Evolutionary conservation across 129 eudicot species (phyloP).

Genomic region (Flaveria linearis): DNA sequence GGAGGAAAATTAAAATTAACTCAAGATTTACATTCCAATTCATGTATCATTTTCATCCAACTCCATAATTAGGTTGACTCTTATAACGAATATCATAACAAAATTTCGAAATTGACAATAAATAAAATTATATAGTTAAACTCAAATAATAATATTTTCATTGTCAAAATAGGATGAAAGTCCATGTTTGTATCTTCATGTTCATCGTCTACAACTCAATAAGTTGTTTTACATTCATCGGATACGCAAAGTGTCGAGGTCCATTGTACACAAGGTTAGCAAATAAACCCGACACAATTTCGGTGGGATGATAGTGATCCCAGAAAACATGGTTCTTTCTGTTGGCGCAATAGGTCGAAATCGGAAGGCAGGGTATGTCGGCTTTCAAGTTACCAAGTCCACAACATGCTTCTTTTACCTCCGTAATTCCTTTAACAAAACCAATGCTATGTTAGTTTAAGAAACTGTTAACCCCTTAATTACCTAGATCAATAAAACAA

Average conservation of each 20-base stretch:
- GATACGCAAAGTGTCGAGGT: conserved; percentile 35
- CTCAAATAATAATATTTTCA: background rate
- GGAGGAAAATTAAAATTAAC: too few species aligned
- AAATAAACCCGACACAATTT: conserved; percentile 42
- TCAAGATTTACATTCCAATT: too few species aligned
- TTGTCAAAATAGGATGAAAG: background rate
- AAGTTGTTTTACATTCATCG: conserved; percentile 51
- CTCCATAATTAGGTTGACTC: too few species aligned
- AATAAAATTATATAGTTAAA: too few species aligned
- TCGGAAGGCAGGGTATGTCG: conserved; percentile 53
- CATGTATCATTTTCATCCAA: too few species aligned
- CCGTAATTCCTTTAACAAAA: conserved; percentile 53
- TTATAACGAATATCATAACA: too few species aligned
- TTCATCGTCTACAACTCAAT: conserved; percentile 23
- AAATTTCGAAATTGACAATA: too few species aligned
- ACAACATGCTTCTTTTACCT: conserved; percentile 70
- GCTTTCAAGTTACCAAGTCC: conserved; percentile 69
- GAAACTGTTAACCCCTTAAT: background rate
- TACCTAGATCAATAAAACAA: background rate
- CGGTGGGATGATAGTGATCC: conserved; percentile 66
- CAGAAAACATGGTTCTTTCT: conserved; percentile 63
- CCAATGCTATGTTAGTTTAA: background rate
- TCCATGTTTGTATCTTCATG: background rate
- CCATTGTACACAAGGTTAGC: conserved; percentile 41
- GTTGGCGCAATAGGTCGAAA: conserved; percentile 52